Base-by-base conservation (phyloP, 2,329 filamentous ascomycete species). In the Dactylellina drechsleri region DNA sequence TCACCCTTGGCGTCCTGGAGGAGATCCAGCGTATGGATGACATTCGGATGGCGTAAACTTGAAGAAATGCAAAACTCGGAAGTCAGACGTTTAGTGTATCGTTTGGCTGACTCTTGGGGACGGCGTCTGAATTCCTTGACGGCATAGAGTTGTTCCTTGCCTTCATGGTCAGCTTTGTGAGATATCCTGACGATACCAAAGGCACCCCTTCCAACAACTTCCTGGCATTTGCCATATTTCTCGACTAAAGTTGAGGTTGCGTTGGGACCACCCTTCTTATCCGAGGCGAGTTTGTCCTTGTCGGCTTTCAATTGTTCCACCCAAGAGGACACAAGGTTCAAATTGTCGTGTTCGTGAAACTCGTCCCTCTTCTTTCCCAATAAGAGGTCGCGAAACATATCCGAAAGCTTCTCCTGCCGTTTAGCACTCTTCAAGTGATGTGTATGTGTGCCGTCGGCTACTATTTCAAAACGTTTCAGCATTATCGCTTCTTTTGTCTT, bases 11-110 rank as follows among this genome's bases (percentile, higher is more conserved):
- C 89, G 80, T 99, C 95, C 83, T 97, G 92, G 47, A 99, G 87
- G 10, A 99, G 87, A 81, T 99, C 95, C 62, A 99, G 87, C 0
- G 95, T 99, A 82, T 97, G 95, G 79, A 99, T 99, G 80, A 99
- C 92, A 81, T 99, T 99, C 13, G 95, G 94, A 81, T 99, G 95
- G 77, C 93, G 92, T 76, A 99, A 88, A 8, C 93, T 97, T 0
- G 94, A 98, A 0, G 95, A 98, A 79, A 99, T 98, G 83, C 95
- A 98, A 82, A 99, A 99, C 81, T 99, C 95, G 58, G 94, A 93
- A 1, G 95, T 98, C 62, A 99, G 86, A 26, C 95, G 91, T 82
- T 98, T 99, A 85, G 95, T 96, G 82, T 98, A 99, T 81, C 96
- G 96, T 84, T 97, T 97, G 79, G 93, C 90, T 13, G 92, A 96